These are phyloP conservation scores for Ascochyta lentis DNA, from an alignment of 2,329 filamentous ascomycete genomes.

Conservation along the genomic window DNA sequence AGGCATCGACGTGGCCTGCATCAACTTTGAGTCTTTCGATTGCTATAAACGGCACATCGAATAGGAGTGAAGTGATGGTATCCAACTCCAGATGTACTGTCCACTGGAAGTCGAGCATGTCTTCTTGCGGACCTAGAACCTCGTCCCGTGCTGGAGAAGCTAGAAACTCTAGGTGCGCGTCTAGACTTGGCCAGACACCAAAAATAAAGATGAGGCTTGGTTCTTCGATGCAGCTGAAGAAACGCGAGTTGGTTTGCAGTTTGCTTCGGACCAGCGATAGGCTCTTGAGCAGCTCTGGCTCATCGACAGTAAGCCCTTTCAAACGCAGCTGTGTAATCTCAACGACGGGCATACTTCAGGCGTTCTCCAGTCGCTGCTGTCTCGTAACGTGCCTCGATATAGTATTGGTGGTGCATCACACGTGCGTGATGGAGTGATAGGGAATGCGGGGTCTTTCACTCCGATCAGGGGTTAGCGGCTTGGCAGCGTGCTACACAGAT, in stretches of 20 bases:
- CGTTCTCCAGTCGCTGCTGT: not conserved
- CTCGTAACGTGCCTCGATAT: not conserved
- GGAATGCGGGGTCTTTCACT: slow-evolving; percentile 22
- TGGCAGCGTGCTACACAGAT: slow-evolving; percentile 13
- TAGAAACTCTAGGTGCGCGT: slow-evolving; percentile 38
- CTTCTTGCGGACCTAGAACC: slow-evolving; percentile 39
- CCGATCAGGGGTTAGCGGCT: slow-evolving; percentile 21
- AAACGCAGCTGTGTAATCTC: slow-evolving; percentile 39
- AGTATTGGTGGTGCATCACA: slow-evolving; percentile 16
- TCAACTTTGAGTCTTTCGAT: slow-evolving; percentile 30
- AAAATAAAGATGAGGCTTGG: slow-evolving; percentile 40
- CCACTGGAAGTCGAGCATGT: slow-evolving; percentile 40
- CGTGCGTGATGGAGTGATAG: slow-evolving; percentile 24
- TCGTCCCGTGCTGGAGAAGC: slow-evolving; percentile 35
- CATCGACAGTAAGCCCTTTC: slow-evolving; percentile 26
- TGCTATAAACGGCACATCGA: slow-evolving; percentile 35
- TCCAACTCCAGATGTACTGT: slow-evolving; percentile 35
- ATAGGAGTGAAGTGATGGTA: slow-evolving; percentile 26
- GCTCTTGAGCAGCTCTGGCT: slow-evolving; percentile 34
- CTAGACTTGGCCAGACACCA: slow-evolving; percentile 39
- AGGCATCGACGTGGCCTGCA: slow-evolving; percentile 20
- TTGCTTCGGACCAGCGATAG: slow-evolving; percentile 38
- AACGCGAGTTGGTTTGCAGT: slow-evolving; percentile 36
- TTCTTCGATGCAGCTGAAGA: slow-evolving; percentile 41
- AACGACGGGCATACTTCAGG: slow-evolving; percentile 33